These are phyloP conservation scores for Venturia nashicola DNA, from an alignment of 2,329 filamentous ascomycete species.

Conservation along the genomic window DNA sequence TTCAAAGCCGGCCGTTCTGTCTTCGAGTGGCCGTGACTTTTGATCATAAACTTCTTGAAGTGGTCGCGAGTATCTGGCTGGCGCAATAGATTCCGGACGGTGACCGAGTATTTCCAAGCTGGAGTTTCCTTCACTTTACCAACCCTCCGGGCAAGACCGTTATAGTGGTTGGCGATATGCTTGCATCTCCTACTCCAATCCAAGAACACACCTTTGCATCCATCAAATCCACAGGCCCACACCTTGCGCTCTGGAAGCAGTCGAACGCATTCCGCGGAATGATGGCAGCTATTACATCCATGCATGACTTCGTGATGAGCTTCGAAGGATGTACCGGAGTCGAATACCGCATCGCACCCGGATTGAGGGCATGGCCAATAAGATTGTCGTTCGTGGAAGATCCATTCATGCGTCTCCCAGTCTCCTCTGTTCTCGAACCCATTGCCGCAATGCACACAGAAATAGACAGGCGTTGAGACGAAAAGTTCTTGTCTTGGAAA, in stretches of 20 bases:
- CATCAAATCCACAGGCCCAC: slow-evolving; percentile 10
- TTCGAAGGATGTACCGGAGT: background rate
- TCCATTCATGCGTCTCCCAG: slow-evolving; percentile 9
- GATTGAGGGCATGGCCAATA: slow-evolving; percentile 9
- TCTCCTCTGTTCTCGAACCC: slow-evolving; percentile 6
- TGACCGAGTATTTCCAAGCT: slow-evolving; percentile 5
- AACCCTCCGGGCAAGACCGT: background rate
- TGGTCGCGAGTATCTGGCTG: slow-evolving; percentile 7
- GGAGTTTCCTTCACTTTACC: background rate
- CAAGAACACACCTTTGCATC: slow-evolving; percentile 8
- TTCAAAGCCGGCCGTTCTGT: slow-evolving; percentile 2
- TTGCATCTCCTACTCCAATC: slow-evolving; percentile 9
- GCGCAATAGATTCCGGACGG: slow-evolving; percentile 8
- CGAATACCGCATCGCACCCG: slow-evolving; percentile 5
- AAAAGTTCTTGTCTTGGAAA: background rate
- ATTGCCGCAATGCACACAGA: slow-evolving; percentile 5
- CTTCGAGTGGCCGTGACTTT: slow-evolving; percentile 7
- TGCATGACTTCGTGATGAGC: slow-evolving; percentile 7
- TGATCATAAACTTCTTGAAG: slow-evolving; percentile 10
- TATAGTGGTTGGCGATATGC: slow-evolving; percentile 9
- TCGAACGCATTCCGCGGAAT: background rate
- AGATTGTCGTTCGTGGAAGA: slow-evolving; percentile 9
- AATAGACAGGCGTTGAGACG: background rate
- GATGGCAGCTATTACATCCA: slow-evolving; percentile 2
- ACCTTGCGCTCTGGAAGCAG: slow-evolving; percentile 4